Percentiles rank a stretch among this genome's conserved stretches.
Evolutionary conservation across 306 rosid species (phyloP).

Genomic region (Bauhinia variegata): DNA sequence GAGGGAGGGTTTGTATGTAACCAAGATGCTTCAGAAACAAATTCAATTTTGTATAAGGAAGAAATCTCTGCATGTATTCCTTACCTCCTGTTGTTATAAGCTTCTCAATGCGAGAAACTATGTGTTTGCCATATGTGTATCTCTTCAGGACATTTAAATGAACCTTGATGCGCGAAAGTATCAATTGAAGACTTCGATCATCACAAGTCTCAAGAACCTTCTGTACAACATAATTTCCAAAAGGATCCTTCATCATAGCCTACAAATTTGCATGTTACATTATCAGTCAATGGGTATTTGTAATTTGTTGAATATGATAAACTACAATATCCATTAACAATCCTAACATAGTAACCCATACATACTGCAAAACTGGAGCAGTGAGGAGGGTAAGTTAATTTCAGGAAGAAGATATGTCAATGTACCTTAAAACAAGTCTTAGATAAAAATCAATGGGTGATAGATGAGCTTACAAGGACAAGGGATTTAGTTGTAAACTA

Average conservation of each 20-base stretch:
- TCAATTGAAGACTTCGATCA: conserved; percentile 79
- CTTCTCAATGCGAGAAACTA: conserved; percentile 95
- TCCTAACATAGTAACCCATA: no score
- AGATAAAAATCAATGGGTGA: not conserved
- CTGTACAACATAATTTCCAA: conserved; percentile 94
- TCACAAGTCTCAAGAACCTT: conserved; percentile 96
- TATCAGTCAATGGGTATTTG: conserved; percentile 25
- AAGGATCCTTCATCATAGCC: conserved; percentile 99
- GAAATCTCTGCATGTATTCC: conserved; percentile 14
- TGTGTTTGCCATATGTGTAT: conserved; percentile 93
- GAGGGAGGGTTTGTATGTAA: conserved; percentile 22
- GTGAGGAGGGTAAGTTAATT: no score
- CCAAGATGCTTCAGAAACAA: not conserved
- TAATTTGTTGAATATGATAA: conserved; percentile 15
- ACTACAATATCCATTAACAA: not conserved
- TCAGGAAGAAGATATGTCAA: no score
- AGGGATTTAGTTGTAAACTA: not conserved
- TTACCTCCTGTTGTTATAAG: conserved; percentile 93
- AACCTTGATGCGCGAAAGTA: conserved; percentile 94
- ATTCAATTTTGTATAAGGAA: conserved; percentile 22
- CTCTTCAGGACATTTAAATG: conserved; percentile 88
- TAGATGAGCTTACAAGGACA: not conserved
- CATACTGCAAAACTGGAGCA: no score
- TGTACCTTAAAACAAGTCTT: no score
- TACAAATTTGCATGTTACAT: conserved; percentile 43